phyloP scores from a whole-genome alignment of 1,284 basidiomycete species.

The Ustilago bromivora region DNA sequence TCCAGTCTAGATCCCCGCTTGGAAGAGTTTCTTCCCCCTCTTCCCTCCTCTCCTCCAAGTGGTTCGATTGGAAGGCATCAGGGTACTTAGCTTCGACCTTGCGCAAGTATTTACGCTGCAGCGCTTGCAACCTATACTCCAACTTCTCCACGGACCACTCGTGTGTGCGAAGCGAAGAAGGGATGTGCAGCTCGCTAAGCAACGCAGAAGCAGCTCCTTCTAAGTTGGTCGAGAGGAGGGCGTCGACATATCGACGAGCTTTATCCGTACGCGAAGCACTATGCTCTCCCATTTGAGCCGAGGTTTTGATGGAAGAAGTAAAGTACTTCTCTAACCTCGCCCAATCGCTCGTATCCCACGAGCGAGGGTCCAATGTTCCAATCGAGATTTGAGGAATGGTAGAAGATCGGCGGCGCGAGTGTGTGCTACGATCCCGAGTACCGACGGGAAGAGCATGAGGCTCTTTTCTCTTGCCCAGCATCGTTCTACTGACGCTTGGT shows the following conservation, averaged over 20 bases:
- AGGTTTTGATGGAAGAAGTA: slow-evolving; percentile 20
- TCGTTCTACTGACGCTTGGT: neutral
- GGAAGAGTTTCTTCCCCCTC: slow-evolving; percentile 18
- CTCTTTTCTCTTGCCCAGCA: neutral
- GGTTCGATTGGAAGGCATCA: neutral
- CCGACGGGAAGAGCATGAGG: neutral
- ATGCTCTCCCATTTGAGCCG: neutral
- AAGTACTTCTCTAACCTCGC: slow-evolving; percentile 46
- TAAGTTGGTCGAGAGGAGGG: slow-evolving; percentile 15
- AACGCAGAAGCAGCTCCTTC: slow-evolving; percentile 15
- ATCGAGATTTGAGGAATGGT: neutral
- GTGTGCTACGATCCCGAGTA: slow-evolving; percentile 15
- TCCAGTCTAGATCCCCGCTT: slow-evolving; percentile 48
- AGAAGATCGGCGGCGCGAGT: slow-evolving; percentile 9
- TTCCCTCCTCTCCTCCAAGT: neutral
- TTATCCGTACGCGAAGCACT: neutral
- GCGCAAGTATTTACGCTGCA: slow-evolving; percentile 42
- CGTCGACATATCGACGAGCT: slow-evolving; percentile 20
- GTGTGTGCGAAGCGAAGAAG: neutral
- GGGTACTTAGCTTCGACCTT: slow-evolving; percentile 32
- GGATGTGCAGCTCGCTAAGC: slow-evolving; percentile 25
- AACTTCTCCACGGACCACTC: slow-evolving; percentile 41
- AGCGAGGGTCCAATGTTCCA: slow-evolving; percentile 16
- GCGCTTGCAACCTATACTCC: slow-evolving; percentile 25
- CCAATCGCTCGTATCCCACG: slow-evolving; percentile 43